These are phyloP conservation scores for Pseudogymnoascus verrucosus DNA, from an alignment of 2,329 filamentous ascomycete genomes.

Conservation along the genomic window DNA sequence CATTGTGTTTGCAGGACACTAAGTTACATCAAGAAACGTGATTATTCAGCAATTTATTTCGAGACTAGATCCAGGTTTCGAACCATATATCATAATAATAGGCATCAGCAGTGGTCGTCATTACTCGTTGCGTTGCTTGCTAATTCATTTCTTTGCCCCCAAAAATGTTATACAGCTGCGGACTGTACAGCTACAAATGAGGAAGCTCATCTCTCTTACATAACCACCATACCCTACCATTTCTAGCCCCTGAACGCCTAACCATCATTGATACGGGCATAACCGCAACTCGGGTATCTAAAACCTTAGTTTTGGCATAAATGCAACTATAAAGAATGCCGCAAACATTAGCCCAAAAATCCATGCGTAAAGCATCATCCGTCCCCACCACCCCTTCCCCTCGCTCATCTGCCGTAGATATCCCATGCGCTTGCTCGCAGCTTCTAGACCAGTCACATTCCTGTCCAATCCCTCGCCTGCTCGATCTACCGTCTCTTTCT, in stretches of 20 bases:
- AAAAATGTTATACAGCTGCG: neutral
- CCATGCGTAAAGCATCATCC: slow-evolving; percentile 76
- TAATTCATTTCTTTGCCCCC: neutral
- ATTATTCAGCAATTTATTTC: neutral
- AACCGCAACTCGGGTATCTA: slow-evolving; percentile 30
- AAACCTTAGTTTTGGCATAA: slow-evolving; percentile 81
- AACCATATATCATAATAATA: neutral
- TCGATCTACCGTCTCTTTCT: slow-evolving; percentile 62
- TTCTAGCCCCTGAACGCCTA: slow-evolving; percentile 8
- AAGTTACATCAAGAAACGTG: neutral
- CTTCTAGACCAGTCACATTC: slow-evolving; percentile 67
- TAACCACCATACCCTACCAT: slow-evolving; percentile 5
- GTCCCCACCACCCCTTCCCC: slow-evolving; percentile 78
- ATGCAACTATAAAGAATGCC: slow-evolving; percentile 71
- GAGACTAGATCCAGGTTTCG: neutral
- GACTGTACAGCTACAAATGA: neutral
- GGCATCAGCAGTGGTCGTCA: neutral
- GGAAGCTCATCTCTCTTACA: neutral
- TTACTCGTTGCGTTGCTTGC: neutral
- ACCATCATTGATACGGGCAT: neutral
- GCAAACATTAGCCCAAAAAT: slow-evolving; percentile 76
- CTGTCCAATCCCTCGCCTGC: slow-evolving; percentile 70
- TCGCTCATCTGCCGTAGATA: slow-evolving; percentile 72
- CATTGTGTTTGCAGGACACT: neutral
- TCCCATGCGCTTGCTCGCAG: slow-evolving; percentile 70